A percentile compares a stretch with the other conserved stretches of the same genome.
Conservation (phyloP, 345 rosid genomes). For the Aquilaria sinensis region DNA sequence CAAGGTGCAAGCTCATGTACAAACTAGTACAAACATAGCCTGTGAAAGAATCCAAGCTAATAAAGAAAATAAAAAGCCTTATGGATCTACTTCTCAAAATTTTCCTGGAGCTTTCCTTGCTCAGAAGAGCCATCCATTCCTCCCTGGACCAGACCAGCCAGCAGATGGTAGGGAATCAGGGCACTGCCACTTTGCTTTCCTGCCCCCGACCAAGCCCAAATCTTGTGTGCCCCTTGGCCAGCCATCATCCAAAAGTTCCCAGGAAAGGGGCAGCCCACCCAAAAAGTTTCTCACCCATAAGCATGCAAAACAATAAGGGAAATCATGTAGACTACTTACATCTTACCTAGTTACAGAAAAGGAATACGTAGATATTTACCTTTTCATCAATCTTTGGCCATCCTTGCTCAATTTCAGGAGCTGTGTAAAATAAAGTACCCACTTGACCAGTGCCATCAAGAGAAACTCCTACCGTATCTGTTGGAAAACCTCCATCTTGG, state of each 20-base stretch:
- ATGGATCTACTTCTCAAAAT: too few species aligned
- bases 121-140: too few species aligned
- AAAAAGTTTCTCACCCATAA: not conserved
- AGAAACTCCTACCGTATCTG: constrained; percentile 66
- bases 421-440: constrained; percentile 94
- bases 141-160: too few species aligned
- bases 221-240: too few species aligned
- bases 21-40: too few species aligned
- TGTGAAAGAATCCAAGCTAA: too few species aligned
- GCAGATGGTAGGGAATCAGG: too few species aligned
- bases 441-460: constrained; percentile 87
- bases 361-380: constrained; percentile 35
- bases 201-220: too few species aligned
- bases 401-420: constrained; percentile 97
- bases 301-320: not conserved
- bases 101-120: too few species aligned
- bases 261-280: not conserved
- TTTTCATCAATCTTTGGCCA: constrained; percentile 99
- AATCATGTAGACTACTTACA: not conserved
- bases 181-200: too few species aligned
- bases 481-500: constrained; percentile 55
- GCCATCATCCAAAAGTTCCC: not conserved
- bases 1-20: too few species aligned
- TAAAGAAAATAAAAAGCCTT: too few species aligned
- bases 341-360: constrained; percentile 13